Conservation (phyloP, 1,284 basidiomycete species). For the Ceratobasidium sp. region DNA sequence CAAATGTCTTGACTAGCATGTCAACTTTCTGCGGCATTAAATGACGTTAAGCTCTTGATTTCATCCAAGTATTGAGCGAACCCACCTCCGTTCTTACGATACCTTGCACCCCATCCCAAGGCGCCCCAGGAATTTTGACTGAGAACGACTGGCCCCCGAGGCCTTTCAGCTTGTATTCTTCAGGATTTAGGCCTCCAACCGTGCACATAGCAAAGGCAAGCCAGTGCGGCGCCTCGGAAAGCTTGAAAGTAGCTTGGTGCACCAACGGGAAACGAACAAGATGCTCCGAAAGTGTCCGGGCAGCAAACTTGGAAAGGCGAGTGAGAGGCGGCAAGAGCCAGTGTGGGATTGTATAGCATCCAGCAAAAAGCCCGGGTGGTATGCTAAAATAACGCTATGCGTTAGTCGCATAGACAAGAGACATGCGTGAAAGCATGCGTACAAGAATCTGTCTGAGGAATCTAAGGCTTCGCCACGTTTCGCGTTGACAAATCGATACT, state of each 20-base stretch:
- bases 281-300: constrained; percentile 56
- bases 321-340: constrained; percentile 58
- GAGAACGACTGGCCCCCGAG: constrained; percentile 1
- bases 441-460: constrained; percentile 48
- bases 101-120: constrained; percentile 46
- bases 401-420: not conserved
- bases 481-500: constrained; percentile 28
- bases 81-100: constrained; percentile 46
- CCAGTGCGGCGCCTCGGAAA: constrained; percentile 56
- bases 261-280: constrained; percentile 58
- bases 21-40: constrained; percentile 55
- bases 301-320: constrained; percentile 57
- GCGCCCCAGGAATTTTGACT: constrained; percentile 33
- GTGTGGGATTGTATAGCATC: constrained; percentile 59
- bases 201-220: constrained; percentile 60
- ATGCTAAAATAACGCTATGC: constrained; percentile 49
- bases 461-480: constrained; percentile 42
- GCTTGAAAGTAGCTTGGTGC: constrained; percentile 58
- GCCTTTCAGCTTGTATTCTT: constrained; percentile 35
- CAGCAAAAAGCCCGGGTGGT: constrained; percentile 56
- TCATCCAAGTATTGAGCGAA: not conserved
- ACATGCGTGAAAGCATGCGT: not conserved
- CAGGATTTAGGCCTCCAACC: constrained; percentile 52
- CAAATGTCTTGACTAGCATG: constrained; percentile 56
- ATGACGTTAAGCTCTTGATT: not conserved